These are phyloP conservation scores for Euphorbia tirucalli DNA, from an alignment of 345 rosid species.

Conservation along the genomic window DNA sequence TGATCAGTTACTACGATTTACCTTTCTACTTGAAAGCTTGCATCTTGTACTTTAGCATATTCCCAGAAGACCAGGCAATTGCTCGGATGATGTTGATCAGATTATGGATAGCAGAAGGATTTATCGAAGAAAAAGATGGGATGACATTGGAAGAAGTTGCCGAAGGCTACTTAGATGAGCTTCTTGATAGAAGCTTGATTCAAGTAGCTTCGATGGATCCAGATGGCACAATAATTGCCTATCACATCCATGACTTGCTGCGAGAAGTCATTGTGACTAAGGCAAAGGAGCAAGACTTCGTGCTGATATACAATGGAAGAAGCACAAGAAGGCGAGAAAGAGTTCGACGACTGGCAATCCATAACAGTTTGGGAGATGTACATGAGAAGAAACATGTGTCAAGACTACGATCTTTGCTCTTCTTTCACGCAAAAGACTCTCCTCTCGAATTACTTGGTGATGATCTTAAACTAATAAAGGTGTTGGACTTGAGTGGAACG, in stretches of 20 bases:
- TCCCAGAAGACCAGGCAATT: neutral
- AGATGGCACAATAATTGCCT: neutral
- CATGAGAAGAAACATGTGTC: neutral
- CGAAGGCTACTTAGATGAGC: slow-evolving; percentile 5
- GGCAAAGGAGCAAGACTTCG: neutral
- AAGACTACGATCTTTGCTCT: neutral
- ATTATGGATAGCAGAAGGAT: slow-evolving; percentile 12
- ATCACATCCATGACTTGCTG: slow-evolving; percentile 3
- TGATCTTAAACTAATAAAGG: neutral
- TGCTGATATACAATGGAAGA: slow-evolving; percentile 1
- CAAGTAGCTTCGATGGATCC: neutral
- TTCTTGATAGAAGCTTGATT: slow-evolving; percentile 3
- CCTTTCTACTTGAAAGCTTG: slow-evolving; percentile 3
- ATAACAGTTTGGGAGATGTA: neutral
- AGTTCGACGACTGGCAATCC: neutral
- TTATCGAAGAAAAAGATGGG: neutral
- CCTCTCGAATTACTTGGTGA: neutral
- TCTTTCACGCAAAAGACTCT: neutral
- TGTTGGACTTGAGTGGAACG: neutral
- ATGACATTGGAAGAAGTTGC: slow-evolving; percentile 5
- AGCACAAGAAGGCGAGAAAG: neutral
- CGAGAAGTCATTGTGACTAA: neutral
- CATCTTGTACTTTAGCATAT: neutral
- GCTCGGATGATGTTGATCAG: neutral
- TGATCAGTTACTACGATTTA: slow-evolving; percentile 7